A percentile compares a stretch with the other conserved stretches of the same genome.
These are phyloP conservation scores for Rachicladosporium sp. DNA, from an alignment of 2,329 filamentous ascomycete genomes.

Conservation along the genomic window DNA sequence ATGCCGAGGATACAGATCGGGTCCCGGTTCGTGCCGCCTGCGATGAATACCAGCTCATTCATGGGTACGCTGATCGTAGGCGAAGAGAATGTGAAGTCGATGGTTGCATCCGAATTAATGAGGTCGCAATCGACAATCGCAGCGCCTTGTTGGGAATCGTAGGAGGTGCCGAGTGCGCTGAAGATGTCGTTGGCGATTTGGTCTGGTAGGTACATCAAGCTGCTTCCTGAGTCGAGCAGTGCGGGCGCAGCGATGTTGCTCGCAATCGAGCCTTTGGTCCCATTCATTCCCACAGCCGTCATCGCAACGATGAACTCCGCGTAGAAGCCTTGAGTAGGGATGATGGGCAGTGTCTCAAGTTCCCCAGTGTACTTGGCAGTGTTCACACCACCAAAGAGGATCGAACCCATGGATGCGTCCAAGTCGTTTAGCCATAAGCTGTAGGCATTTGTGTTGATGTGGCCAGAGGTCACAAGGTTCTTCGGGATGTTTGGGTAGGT, in stretches of 20 bases:
- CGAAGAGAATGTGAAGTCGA: slow-evolving; percentile 47
- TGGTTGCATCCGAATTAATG: slow-evolving; percentile 33
- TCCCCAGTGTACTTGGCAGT: slow-evolving; percentile 58
- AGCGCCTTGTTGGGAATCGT: slow-evolving; percentile 28
- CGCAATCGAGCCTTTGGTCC: slow-evolving; percentile 31
- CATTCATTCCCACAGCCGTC: slow-evolving; percentile 34
- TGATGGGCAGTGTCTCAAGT: slow-evolving; percentile 49
- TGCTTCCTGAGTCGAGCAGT: slow-evolving; percentile 65
- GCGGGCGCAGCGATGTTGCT: slow-evolving; percentile 36
- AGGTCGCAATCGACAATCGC: slow-evolving; percentile 44
- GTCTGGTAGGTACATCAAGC: slow-evolving; percentile 55
- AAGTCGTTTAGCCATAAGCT: slow-evolving; percentile 53
- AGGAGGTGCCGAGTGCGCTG: slow-evolving; percentile 28
- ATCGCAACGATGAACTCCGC: slow-evolving; percentile 43
- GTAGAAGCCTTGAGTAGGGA: slow-evolving; percentile 33
- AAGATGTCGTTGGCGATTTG: slow-evolving; percentile 40
- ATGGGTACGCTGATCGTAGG: slow-evolving; percentile 43
- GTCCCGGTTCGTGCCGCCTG: slow-evolving; percentile 28
- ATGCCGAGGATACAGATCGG: slow-evolving; percentile 40
- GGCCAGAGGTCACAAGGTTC: slow-evolving; percentile 48
- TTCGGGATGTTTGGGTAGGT: slow-evolving; percentile 51
- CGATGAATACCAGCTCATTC: slow-evolving; percentile 44
- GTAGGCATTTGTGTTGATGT: slow-evolving; percentile 53
- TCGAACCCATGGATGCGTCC: slow-evolving; percentile 52
- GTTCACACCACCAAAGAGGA: slow-evolving; percentile 70